Conservation (phyloP, 805 yeast species). For the Scheffersomyces coipomensis region DNA sequence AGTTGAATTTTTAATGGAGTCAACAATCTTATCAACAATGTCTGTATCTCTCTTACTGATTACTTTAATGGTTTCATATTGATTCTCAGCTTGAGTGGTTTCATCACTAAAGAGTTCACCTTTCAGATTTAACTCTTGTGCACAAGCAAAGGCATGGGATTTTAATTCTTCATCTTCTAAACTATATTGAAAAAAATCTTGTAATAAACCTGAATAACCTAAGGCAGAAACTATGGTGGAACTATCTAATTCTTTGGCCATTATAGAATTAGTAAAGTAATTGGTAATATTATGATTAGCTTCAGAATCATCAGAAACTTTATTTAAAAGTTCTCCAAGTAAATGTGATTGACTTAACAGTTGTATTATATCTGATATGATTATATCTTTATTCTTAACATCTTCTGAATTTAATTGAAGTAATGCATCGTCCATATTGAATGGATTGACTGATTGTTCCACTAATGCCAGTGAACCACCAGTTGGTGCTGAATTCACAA, state of each 20-base stretch:
- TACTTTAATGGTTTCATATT: constrained; percentile 3
- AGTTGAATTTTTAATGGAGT: constrained; percentile 20
- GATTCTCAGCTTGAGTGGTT: constrained; percentile 1
- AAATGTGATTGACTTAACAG: constrained; percentile 14
- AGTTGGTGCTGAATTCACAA: constrained; percentile 22
- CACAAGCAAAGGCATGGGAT: constrained; percentile 15
- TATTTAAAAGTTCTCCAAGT: constrained; percentile 12
- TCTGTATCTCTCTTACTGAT: constrained; percentile 12
- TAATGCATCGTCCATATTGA: neutral
- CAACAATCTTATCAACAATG: constrained; percentile 16
- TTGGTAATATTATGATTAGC: constrained; percentile 12
- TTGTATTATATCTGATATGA: constrained; percentile 12
- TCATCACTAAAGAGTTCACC: constrained; percentile 3
- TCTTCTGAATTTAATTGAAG: constrained; percentile 3
- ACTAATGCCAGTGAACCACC: neutral
- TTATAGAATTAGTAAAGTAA: constrained; percentile 12
- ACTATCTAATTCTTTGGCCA: constrained; percentile 11
- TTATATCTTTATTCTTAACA: constrained; percentile 9
- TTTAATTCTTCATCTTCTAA: constrained; percentile 14
- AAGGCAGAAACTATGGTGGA: constrained; percentile 11
- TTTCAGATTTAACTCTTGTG: constrained; percentile 11
- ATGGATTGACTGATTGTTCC: neutral
- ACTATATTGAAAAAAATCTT: constrained; percentile 14
- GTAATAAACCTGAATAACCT: constrained; percentile 9
- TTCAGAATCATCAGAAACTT: constrained; percentile 15